These are phyloP conservation scores for Chrysopogon serrulatus DNA, from an alignment of 176 grass and related monocot genomes.

Conservation along the genomic window DNA sequence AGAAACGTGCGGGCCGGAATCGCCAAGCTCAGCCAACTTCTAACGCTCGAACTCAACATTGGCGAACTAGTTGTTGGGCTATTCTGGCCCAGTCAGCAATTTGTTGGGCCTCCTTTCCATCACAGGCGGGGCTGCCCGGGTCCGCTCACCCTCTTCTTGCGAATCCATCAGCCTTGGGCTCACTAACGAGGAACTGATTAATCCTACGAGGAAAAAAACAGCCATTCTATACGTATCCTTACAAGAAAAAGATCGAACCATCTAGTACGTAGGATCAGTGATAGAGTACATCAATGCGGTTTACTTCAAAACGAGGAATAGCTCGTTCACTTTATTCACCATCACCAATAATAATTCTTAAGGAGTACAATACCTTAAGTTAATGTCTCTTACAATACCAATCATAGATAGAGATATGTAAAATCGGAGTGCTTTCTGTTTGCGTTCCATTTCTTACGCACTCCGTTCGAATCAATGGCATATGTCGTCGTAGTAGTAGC, in stretches of 20 bases:
- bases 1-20: too few species aligned
- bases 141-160: too few species aligned
- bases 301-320: constrained; percentile 24
- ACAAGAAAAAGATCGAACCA: not conserved
- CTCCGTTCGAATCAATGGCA: not conserved
- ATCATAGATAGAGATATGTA: not conserved
- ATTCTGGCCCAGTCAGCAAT: too few species aligned
- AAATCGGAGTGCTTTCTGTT: not conserved
- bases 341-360: constrained; percentile 10
- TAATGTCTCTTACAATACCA: constrained; percentile 32
- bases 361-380: constrained; percentile 41
- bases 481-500: not conserved
- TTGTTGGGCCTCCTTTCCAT: too few species aligned
- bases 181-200: not conserved
- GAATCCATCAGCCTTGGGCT: too few species aligned
- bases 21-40: too few species aligned
- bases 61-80: too few species aligned
- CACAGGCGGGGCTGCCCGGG: too few species aligned
- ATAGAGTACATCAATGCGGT: not conserved
- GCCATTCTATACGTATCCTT: not conserved
- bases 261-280: not conserved
- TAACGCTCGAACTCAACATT: too few species aligned
- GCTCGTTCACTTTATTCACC: constrained; percentile 35
- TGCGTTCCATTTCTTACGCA: not conserved
- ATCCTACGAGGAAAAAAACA: not conserved